These are phyloP conservation scores for Cymodocea nodosa DNA, from an alignment of 116 monocot species.

Conservation along the genomic window DNA sequence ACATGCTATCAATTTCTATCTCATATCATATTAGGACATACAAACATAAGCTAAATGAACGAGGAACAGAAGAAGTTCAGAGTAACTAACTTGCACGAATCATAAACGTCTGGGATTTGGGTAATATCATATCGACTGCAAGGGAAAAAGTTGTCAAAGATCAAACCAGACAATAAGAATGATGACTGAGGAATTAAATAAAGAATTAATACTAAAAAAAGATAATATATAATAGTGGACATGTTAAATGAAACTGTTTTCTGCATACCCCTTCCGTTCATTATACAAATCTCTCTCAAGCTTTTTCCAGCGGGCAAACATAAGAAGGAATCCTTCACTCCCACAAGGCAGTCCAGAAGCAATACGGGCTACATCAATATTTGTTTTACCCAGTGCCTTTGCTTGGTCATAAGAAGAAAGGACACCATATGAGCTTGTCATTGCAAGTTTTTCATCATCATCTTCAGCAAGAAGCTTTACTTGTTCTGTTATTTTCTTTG, in stretches of 20 bases:
- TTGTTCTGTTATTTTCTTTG: slow-evolving; percentile 90
- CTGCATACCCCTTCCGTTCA: slow-evolving; percentile 86
- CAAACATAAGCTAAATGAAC: neutral
- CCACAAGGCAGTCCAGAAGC: slow-evolving; percentile 99
- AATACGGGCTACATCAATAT: slow-evolving; percentile 90
- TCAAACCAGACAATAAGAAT: neutral
- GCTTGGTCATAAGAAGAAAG: slow-evolving; percentile 93
- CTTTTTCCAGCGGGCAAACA: slow-evolving; percentile 99
- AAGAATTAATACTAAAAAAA: neutral
- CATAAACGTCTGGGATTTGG: slow-evolving; percentile 99
- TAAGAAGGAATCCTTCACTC: slow-evolving; percentile 90
- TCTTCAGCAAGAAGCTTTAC: slow-evolving; percentile 78
- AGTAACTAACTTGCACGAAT: slow-evolving; percentile 93
- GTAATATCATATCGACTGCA: slow-evolving; percentile 98
- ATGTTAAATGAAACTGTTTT: neutral
- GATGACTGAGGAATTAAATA: neutral
- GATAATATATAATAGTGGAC: neutral
- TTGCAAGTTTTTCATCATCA: slow-evolving; percentile 83
- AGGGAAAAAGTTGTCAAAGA: neutral
- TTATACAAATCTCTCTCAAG: slow-evolving; percentile 95
- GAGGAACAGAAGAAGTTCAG: slow-evolving; percentile 2
- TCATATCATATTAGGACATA: too few relatives aligned
- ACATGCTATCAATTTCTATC: neutral
- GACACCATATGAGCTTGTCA: slow-evolving; percentile 46
- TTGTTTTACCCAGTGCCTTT: slow-evolving; percentile 82